phyloP scores from a whole-genome alignment of 1,284 basidiomycete species.

The Apiotrichum porosum region DNA sequence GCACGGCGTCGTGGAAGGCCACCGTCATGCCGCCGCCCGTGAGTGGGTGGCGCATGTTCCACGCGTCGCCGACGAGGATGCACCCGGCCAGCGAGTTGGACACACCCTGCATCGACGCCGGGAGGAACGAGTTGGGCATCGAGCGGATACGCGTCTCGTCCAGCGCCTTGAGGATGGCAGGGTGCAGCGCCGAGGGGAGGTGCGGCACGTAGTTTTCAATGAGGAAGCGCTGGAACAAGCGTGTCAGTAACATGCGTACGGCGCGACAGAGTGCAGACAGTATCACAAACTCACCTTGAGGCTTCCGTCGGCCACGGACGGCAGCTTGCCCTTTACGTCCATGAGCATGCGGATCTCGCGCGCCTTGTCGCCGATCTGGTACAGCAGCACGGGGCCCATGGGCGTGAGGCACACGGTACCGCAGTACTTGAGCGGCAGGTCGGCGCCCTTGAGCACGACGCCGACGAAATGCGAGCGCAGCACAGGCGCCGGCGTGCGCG shows the following conservation, averaged over 20 bases:
- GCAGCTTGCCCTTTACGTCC: slow-evolving; percentile 82
- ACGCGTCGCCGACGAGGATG: slow-evolving; percentile 88
- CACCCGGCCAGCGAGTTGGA: slow-evolving; percentile 58
- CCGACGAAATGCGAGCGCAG: slow-evolving; percentile 78
- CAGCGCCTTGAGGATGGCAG: slow-evolving; percentile 60
- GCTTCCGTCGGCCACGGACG: slow-evolving; percentile 57
- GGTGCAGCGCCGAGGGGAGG: slow-evolving; percentile 66
- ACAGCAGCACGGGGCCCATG: slow-evolving; percentile 79
- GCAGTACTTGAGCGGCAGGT: slow-evolving; percentile 73
- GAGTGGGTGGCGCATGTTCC: slow-evolving; percentile 99
- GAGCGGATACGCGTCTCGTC: slow-evolving; percentile 68
- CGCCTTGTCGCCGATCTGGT: slow-evolving; percentile 64
- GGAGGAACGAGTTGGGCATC: slow-evolving; percentile 96
- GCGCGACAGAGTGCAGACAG: too few relatives aligned
- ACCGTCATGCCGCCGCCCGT: slow-evolving; percentile 98
- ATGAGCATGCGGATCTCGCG: slow-evolving; percentile 86
- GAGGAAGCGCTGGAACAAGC: slow-evolving; percentile 59
- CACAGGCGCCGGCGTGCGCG: slow-evolving; percentile 50
- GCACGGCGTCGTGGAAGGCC: slow-evolving; percentile 75
- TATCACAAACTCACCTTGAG: slow-evolving; percentile 58
- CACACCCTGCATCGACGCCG: slow-evolving; percentile 71
- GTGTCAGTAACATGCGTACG: too few relatives aligned
- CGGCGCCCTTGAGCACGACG: slow-evolving; percentile 67
- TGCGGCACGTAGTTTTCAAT: slow-evolving; percentile 67
- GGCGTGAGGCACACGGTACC: slow-evolving; percentile 76